A percentile compares a stretch with the other conserved stretches of the same genome.
These are phyloP conservation scores for Mrakia frigida DNA, from an alignment of 768 basidiomycete genomes.

Conservation along the genomic window DNA sequence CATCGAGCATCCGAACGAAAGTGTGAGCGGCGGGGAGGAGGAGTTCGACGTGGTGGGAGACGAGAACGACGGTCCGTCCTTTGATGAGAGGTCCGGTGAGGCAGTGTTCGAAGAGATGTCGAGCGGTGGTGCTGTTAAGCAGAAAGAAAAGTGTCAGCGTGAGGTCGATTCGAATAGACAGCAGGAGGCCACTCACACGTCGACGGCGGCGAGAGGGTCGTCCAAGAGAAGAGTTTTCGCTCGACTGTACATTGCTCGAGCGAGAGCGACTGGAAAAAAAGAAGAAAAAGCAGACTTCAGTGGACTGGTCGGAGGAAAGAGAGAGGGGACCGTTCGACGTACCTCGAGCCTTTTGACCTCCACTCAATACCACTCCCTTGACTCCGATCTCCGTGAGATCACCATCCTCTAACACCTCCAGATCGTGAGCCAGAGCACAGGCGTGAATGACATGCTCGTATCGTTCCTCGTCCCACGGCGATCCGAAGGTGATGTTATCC, in stretches of 20 bases:
- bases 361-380: background rate
- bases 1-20: conserved; percentile 72
- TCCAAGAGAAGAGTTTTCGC: conserved; percentile 61
- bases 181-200: background rate
- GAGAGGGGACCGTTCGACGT: too few relatives aligned
- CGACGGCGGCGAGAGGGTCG: conserved; percentile 72
- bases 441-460: conserved; percentile 21
- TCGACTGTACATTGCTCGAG: conserved; percentile 71
- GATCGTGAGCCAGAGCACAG: conserved; percentile 32
- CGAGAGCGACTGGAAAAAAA: conserved; percentile 63
- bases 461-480: conserved; percentile 9
- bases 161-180: too few relatives aligned
- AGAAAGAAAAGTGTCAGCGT: background rate
- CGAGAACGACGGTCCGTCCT: conserved; percentile 48
- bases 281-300: background rate
- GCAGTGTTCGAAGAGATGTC: conserved; percentile 36
- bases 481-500: conserved; percentile 28
- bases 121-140: background rate
- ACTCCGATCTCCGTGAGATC: conserved; percentile 36
- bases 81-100: conserved; percentile 41
- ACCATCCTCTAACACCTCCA: conserved; percentile 35
- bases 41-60: conserved; percentile 79
- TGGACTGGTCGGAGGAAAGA: too few relatives aligned
- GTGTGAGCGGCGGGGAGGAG: conserved; percentile 69
- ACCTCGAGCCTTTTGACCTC: conserved; percentile 56